Conservation (phyloP, 345 rosid species). For the Rhodamnia argentea region DNA sequence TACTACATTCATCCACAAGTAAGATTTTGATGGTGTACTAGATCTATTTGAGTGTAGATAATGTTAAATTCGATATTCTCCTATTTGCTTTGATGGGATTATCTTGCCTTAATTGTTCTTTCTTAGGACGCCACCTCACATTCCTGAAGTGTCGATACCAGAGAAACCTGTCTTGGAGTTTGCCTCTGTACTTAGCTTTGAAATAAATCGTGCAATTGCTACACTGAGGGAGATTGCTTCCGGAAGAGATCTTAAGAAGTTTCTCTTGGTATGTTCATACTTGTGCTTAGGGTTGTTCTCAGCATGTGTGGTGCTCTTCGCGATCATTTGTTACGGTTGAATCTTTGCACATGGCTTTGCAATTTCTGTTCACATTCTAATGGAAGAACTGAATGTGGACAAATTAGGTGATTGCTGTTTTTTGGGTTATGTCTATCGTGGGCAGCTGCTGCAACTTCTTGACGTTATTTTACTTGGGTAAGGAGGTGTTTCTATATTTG, state of each 20-base stretch:
- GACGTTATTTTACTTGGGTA: constrained; percentile 39
- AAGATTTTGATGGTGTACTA: constrained; percentile 11
- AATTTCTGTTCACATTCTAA: not conserved
- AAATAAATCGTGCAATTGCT: constrained; percentile 21
- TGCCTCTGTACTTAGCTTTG: constrained; percentile 21
- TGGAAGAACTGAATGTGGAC: not conserved
- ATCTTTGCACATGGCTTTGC: not conserved
- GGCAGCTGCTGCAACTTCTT: constrained; percentile 42
- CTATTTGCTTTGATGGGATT: not conserved
- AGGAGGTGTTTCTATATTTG: not conserved
- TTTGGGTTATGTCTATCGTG: constrained; percentile 29
- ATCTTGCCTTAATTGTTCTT: not conserved
- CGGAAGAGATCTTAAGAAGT: constrained; percentile 42
- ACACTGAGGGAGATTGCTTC: constrained; percentile 31
- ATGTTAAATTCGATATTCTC: not conserved
- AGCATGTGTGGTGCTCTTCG: not conserved
- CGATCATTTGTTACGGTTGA: not conserved
- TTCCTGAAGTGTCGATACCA: constrained; percentile 32
- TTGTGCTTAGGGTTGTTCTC: not conserved
- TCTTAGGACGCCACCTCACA: constrained; percentile 29
- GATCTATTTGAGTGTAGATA: not conserved
- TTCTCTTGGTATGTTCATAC: constrained; percentile 21
- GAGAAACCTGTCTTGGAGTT: constrained; percentile 29
- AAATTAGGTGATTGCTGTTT: constrained; percentile 28
- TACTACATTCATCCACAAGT: constrained; percentile 78